Evolutionary conservation across 2,329 filamentous ascomycete genomes (phyloP).

Genomic region (Arthroderma sp.): DNA sequence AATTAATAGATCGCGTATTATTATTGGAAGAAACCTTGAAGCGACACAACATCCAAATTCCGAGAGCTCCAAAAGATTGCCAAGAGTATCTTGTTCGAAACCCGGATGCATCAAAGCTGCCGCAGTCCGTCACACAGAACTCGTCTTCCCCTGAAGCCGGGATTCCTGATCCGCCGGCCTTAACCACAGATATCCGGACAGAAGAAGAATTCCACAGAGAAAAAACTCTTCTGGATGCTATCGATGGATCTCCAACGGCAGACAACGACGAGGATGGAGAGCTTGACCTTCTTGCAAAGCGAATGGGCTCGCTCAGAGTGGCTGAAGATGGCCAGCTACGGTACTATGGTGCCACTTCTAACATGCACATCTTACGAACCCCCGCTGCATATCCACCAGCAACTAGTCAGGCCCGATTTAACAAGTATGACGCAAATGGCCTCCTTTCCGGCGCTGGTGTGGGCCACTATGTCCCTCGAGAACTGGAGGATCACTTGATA

Average conservation of each 20-base stretch:
- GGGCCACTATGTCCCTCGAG: constrained; percentile 15
- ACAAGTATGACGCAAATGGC: neutral
- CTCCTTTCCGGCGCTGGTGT: constrained; percentile 16
- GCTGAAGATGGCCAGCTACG: constrained; percentile 19
- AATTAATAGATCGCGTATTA: constrained; percentile 8
- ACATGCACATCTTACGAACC: constrained; percentile 17
- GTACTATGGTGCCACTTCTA: constrained; percentile 23
- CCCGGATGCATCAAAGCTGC: neutral
- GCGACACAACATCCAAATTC: constrained; percentile 9
- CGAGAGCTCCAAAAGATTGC: constrained; percentile 1
- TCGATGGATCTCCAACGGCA: constrained; percentile 4
- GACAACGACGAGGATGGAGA: constrained; percentile 9
- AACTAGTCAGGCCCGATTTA: constrained; percentile 7
- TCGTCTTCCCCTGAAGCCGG: neutral
- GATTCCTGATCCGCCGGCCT: neutral
- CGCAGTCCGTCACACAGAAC: neutral
- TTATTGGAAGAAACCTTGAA: constrained; percentile 8
- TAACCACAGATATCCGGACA: neutral
- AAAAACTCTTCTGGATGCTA: constrained; percentile 3
- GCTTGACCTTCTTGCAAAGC: constrained; percentile 18
- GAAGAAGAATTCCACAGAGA: constrained; percentile 1
- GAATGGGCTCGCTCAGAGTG: constrained; percentile 23
- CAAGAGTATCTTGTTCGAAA: neutral
- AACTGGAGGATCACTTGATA: constrained; percentile 23
- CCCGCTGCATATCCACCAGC: constrained; percentile 9